Evolutionary conservation across 805 yeast species (phyloP), one percentile per base, ranked within the genome.

Genomic region (Lipomyces kockii): DNA sequence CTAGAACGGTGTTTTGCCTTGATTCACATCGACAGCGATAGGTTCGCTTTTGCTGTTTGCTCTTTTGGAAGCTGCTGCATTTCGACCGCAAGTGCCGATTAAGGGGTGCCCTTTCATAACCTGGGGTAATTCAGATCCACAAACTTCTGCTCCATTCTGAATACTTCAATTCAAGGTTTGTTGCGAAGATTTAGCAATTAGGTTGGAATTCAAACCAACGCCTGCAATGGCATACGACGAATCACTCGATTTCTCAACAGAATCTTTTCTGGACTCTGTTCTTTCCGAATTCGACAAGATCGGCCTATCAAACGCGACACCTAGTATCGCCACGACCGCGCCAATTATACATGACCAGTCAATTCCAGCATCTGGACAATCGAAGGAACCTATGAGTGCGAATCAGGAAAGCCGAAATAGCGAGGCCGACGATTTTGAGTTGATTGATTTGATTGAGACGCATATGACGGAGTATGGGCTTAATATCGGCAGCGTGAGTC

Each of bases 241-340:
- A 52, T 52, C 55, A 22, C 55, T 52, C n/a, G 62, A 49, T 14
- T 20, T 35, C n/a, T 58, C 61, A 11, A 58, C 60, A 14, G 65
- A 61, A n/a, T 55, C 61, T 14, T 61, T 64, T 20, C 49, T 59
- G 3, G 64, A 64, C 8, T 64, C 68, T 14, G 27, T 64, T 4
- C 53, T 64, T 7, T 64, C 68, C 20, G 68, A 64, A 55, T 29
- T 64, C 22, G 67, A 64, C 53, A 60, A 56, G 58, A 43, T 64
- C 34, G 53, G 64, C 12, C 39, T 2, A 14, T 52, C 55, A 17
- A 25, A 52, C 22, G 17, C 17, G 17, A 25, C 34, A 22, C 22
- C 49, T 8, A 17, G 20, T 43, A 43, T n/a, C 9, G 25, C 29
- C 34, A 6, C 55, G 9, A 3, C 55, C n/a, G 34, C 34, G 34